A percentile compares a stretch with the other conserved stretches of the same genome.
Evolutionary conservation across 345 rosid genomes (phyloP).

Genomic region (Rhizophora apiculata): DNA sequence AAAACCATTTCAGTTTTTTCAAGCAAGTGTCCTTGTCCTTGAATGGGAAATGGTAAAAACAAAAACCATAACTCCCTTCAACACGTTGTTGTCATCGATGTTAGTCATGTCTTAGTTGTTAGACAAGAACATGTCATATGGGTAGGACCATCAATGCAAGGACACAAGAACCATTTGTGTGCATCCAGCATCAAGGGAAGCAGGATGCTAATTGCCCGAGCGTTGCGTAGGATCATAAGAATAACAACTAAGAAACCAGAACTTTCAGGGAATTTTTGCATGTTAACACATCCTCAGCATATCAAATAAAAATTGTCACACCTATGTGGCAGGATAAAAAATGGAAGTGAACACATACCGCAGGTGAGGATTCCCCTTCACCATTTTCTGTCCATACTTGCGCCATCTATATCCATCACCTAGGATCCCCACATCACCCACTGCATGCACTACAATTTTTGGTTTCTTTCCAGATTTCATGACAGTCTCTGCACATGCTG

Average conservation of each 20-base stretch:
- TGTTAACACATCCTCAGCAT: background rate
- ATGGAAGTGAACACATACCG: slow-evolving; percentile 9
- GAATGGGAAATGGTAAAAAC: too few species aligned
- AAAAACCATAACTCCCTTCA: too few species aligned
- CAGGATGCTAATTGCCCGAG: background rate
- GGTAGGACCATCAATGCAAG: too few species aligned
- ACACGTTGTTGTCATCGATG: too few species aligned
- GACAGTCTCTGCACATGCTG: slow-evolving; percentile 34
- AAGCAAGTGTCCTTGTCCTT: too few species aligned
- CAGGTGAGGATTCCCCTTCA: slow-evolving; percentile 22
- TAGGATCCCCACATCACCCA: slow-evolving; percentile 17
- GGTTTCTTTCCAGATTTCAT: slow-evolving; percentile 65
- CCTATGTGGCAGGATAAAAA: slow-evolving; percentile 4
- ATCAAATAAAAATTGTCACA: background rate
- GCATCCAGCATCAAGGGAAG: background rate
- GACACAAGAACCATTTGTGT: too few species aligned
- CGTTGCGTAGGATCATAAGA: background rate
- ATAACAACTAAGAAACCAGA: background rate
- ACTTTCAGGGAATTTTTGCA: background rate
- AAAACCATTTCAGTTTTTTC: too few species aligned
- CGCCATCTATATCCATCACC: slow-evolving; percentile 28
- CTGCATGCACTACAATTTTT: slow-evolving; percentile 36
- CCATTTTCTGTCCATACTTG: slow-evolving; percentile 30
- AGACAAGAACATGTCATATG: too few species aligned
- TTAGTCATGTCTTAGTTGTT: too few species aligned